phyloP scores from a whole-genome alignment of 768 basidiomycete species.

The Boletus bicolor region DNA sequence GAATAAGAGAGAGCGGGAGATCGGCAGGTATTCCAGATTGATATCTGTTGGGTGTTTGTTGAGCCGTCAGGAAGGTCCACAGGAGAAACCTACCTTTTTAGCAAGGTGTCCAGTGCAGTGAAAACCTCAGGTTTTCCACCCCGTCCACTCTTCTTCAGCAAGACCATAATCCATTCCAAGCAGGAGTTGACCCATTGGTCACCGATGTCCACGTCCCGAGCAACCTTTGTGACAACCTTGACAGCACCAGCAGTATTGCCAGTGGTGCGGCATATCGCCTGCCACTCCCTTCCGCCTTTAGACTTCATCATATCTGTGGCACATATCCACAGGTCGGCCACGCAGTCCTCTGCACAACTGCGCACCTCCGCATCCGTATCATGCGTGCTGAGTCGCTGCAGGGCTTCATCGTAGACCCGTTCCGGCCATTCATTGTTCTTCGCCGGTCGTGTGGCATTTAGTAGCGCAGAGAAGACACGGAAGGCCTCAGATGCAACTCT shows the following conservation, averaged over 20 bases:
- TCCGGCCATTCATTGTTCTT: conserved; percentile 66
- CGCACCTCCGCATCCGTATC: conserved; percentile 94
- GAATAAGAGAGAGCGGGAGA: conserved; percentile 60
- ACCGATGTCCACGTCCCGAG: conserved; percentile 62
- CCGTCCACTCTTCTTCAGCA: conserved; percentile 78
- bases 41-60: conserved; percentile 36
- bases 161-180: conserved; percentile 69
- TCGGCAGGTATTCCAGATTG: conserved; percentile 47
- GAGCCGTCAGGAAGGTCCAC: not conserved
- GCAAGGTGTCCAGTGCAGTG: conserved; percentile 65
- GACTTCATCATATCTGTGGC: conserved; percentile 68
- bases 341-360: conserved; percentile 71
- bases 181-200: conserved; percentile 82
- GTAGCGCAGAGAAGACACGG: conserved; percentile 78
- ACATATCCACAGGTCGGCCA: conserved; percentile 85
- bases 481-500: conserved; percentile 87
- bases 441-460: conserved; percentile 71
- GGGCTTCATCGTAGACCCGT: conserved; percentile 69
- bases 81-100: conserved; percentile 52
- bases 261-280: conserved; percentile 65
- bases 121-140: conserved; percentile 79
- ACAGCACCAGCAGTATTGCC: conserved; percentile 76
- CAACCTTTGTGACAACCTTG: conserved; percentile 80
- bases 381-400: conserved; percentile 64
- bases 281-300: conserved; percentile 77